Evolutionary conservation across 176 grass and related monocot species (phyloP), one percentile per base, ranked within the genome.

Genomic region (Avena sativa): DNA sequence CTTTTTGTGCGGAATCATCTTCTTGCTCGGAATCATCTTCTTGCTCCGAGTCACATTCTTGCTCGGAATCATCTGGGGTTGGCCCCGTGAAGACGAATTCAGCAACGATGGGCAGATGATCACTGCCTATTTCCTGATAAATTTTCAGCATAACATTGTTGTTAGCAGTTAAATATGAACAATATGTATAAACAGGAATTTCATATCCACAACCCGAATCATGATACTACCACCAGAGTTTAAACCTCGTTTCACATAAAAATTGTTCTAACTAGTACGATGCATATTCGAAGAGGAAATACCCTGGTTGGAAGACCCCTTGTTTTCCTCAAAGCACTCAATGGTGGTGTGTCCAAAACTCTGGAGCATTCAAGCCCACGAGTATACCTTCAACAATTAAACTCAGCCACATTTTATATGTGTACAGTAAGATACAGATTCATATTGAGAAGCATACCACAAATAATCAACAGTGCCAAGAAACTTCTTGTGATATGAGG

Each of bases 381-480:
- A 74, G 96, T 92, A 76, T 92, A 86, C 96, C 96, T 98, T 89
- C 53, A 50, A 49, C 19, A 83, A 86, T 65, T 59, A 78, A 74
- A 81, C 26, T 53, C 71, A 86, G 78, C 57, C 5, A 84, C 38
- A 47, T 61, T 82, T 58, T 71, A 58, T 10, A 58, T 30, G 17
- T 47, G 16, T 47, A 40, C 8, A 71, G 47, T 12, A 74, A 71
- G 23, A 76, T 65, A 26, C 26, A 80, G 15, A 20, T 2, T 79
- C 50, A 48, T 20, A 64, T 20, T 85, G 76, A 82, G 63, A 74
- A 56, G 71, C 80, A 84, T 91, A 95, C 95, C 93, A 98, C 21
- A 93, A 75, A 91, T 98, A 98, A 90, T 98, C 96, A 70, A 98
- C 96, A 12, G 96, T 98, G 53, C 96, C 96, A 38, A 93, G 65